Conservation (phyloP, 1,284 basidiomycete species). For the Acaromyces ingoldii region DNA sequence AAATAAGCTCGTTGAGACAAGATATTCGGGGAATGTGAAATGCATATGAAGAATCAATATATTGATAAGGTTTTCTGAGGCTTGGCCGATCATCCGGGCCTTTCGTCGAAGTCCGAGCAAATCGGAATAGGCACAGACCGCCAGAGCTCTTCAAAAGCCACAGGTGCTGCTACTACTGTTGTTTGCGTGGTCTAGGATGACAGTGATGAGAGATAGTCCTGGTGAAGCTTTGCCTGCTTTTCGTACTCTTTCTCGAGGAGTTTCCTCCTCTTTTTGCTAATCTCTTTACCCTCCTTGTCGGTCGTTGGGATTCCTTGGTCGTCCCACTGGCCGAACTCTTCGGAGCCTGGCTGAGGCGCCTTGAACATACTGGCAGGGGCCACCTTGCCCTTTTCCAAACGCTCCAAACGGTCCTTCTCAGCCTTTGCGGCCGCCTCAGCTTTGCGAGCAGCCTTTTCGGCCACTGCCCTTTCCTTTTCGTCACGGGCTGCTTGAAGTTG, state of each 20-base stretch:
- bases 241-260: conserved; percentile 74
- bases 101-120: too few relatives aligned
- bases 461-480: conserved; percentile 73
- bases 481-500: conserved; percentile 78
- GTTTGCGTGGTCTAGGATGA: too few relatives aligned
- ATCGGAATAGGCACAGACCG: too few relatives aligned
- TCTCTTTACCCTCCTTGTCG: conserved; percentile 74
- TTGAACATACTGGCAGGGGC: conserved; percentile 76
- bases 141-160: too few relatives aligned
- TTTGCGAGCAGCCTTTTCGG: conserved; percentile 77
- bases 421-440: conserved; percentile 68
- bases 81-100: too few relatives aligned
- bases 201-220: conserved; percentile 41
- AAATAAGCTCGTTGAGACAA: too few relatives aligned
- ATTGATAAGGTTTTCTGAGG: too few relatives aligned
- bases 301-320: conserved; percentile 75
- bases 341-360: conserved; percentile 37
- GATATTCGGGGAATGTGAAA: too few relatives aligned
- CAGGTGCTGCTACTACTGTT: too few relatives aligned
- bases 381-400: conserved; percentile 76
- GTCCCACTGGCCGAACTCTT: conserved; percentile 71
- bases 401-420: conserved; percentile 67
- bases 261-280: conserved; percentile 78
- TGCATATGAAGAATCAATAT: too few relatives aligned
- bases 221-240: conserved; percentile 57